A percentile compares a stretch with the other conserved stretches of the same genome.
These are phyloP conservation scores for Ganoderma leucocontextum DNA, from an alignment of 1,284 basidiomycete species.

Conservation along the genomic window DNA sequence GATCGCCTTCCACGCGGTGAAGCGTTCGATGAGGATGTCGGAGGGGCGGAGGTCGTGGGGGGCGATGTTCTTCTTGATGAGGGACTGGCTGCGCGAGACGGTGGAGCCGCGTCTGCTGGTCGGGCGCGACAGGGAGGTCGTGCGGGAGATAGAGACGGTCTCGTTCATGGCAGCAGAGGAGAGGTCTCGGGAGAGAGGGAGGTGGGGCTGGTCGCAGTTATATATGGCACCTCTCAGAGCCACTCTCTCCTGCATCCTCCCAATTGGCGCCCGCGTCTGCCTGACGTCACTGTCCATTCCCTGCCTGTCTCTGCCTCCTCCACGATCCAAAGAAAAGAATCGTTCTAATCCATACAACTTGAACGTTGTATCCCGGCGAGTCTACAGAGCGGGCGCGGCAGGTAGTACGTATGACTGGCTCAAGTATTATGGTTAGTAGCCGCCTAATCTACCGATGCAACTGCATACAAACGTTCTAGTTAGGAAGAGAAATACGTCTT, in stretches of 20 bases:
- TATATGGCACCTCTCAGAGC: not conserved
- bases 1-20: slow-evolving; percentile 93
- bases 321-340: not conserved
- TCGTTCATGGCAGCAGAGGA: slow-evolving; percentile 47
- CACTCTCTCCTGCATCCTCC: not conserved
- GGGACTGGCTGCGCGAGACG: slow-evolving; percentile 78
- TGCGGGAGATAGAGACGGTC: slow-evolving; percentile 63
- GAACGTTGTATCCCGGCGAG: too few relatives aligned
- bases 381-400: too few relatives aligned
- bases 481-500: not conserved
- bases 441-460: too few relatives aligned
- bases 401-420: too few relatives aligned
- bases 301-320: not conserved
- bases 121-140: slow-evolving; percentile 75
- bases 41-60: slow-evolving; percentile 92
- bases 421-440: too few relatives aligned
- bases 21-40: slow-evolving; percentile 96
- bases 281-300: slow-evolving; percentile 19
- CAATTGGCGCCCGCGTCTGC: slow-evolving; percentile 1
- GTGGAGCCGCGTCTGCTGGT: slow-evolving; percentile 70
- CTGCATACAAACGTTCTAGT: not conserved
- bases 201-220: slow-evolving; percentile 6
- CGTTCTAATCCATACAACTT: too few relatives aligned
- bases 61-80: slow-evolving; percentile 92
- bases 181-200: slow-evolving; percentile 4